These are phyloP conservation scores for Actinomortierella wolfii DNA, from an alignment of 371 early-diverging fungal genomes.

Conservation along the genomic window DNA sequence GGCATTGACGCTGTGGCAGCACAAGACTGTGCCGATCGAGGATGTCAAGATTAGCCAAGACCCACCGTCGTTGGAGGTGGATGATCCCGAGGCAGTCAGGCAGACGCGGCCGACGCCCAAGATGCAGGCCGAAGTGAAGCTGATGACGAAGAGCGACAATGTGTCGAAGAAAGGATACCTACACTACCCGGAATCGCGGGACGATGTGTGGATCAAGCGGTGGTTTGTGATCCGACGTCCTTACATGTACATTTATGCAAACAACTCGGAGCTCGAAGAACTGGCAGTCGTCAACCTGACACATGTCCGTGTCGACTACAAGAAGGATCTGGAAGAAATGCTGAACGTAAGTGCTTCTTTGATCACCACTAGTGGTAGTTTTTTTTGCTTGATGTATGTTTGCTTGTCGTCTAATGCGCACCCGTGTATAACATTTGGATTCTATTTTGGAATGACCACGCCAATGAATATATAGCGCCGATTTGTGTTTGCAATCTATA, in stretches of 20 bases:
- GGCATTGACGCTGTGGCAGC: conserved; percentile 54
- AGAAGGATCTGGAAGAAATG: conserved; percentile 67
- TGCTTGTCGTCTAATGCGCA: neutral
- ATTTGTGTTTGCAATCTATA: conserved; percentile 81
- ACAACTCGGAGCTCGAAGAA: conserved; percentile 67
- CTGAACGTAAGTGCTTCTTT: conserved; percentile 54
- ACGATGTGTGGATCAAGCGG: conserved; percentile 74
- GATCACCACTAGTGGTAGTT: conserved; percentile 18
- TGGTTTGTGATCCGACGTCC: conserved; percentile 89
- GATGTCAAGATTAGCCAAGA: conserved; percentile 62
- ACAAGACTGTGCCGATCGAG: conserved; percentile 50
- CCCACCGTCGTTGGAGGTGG: conserved; percentile 51
- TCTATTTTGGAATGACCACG: neutral
- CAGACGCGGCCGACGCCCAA: conserved; percentile 39
- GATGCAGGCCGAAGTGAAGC: conserved; percentile 61
- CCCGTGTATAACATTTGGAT: neutral
- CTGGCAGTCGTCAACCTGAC: conserved; percentile 75
- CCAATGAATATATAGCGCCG: conserved; percentile 51
- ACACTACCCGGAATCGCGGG: conserved; percentile 63
- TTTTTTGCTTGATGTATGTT: neutral
- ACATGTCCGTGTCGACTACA: conserved; percentile 74
- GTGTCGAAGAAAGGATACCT: conserved; percentile 65
- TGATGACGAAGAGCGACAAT: conserved; percentile 59
- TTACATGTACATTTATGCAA: conserved; percentile 77
- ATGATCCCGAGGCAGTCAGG: conserved; percentile 44